Evolutionary conservation across 257 asterid species (phyloP).

Genomic region (Ballota nigra): DNA sequence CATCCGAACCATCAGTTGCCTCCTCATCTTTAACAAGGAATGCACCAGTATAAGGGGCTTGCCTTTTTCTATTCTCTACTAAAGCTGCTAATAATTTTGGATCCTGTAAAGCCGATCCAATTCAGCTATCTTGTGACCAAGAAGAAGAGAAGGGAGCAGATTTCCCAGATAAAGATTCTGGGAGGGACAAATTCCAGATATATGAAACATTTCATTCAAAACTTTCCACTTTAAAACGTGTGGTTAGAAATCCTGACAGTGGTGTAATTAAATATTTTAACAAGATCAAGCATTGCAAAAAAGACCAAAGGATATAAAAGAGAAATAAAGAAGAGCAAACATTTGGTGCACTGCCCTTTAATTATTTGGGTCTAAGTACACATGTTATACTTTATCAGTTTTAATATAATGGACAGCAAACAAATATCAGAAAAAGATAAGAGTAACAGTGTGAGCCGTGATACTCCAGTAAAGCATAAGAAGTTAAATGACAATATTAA

Average conservation of each 20-base stretch:
- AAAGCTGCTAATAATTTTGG: slow-evolving; percentile 92
- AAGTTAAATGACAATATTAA: background rate
- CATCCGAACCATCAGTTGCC: slow-evolving; percentile 71
- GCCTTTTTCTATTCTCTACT: slow-evolving; percentile 84
- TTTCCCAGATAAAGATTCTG: background rate
- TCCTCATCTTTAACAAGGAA: slow-evolving; percentile 88
- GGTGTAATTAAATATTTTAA: background rate
- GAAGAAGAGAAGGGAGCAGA: background rate
- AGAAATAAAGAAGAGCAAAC: slow-evolving; percentile 17
- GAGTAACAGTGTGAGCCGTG: background rate
- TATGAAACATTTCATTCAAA: background rate
- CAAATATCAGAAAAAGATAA: background rate
- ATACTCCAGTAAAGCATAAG: background rate
- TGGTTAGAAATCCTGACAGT: slow-evolving; percentile 6
- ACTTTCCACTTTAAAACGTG: background rate
- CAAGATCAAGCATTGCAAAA: background rate
- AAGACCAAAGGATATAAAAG: background rate
- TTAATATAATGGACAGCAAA: background rate
- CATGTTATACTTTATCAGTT: background rate
- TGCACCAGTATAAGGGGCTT: slow-evolving; percentile 99
- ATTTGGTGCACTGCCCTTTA: background rate
- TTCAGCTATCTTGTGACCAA: slow-evolving; percentile 15
- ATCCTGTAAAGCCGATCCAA: slow-evolving; percentile 55
- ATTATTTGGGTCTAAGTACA: background rate
- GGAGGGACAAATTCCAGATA: slow-evolving; percentile 1